Evolutionary conservation across 1,284 basidiomycete species (phyloP).

Genomic region (Irpex rosettiformis): DNA sequence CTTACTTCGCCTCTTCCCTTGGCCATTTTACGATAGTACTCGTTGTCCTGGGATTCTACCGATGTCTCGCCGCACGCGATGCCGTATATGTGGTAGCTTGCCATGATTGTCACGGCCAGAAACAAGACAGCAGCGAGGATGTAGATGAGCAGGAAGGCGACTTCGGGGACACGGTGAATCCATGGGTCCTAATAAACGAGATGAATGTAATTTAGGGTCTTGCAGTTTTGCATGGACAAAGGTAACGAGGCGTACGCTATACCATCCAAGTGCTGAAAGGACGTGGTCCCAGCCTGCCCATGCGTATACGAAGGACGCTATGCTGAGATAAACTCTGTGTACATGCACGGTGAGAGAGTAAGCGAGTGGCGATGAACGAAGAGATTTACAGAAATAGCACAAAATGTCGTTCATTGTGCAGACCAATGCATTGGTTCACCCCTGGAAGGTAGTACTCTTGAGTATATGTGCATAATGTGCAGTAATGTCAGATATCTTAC

Average conservation of each 20-base stretch:
- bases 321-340: conserved; percentile 72
- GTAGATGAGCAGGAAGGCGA: conserved; percentile 73
- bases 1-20: conserved; percentile 67
- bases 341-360: neutral
- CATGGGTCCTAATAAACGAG: conserved; percentile 41
- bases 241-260: conserved; percentile 19
- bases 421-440: conserved; percentile 96
- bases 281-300: conserved; percentile 57
- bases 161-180: conserved; percentile 62
- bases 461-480: conserved; percentile 12
- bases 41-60: conserved; percentile 89
- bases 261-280: conserved; percentile 53
- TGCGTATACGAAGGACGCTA: conserved; percentile 57
- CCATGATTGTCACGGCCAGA: conserved; percentile 80
- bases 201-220: conserved; percentile 4
- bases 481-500: conserved; percentile 30
- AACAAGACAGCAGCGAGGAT: conserved; percentile 76
- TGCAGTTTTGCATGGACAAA: conserved; percentile 2
- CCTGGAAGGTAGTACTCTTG: conserved; percentile 43
- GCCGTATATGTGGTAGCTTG: conserved; percentile 77
- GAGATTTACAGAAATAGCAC: conserved; percentile 83
- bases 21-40: conserved; percentile 72
- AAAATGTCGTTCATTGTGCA: conserved; percentile 96
- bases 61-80: conserved; percentile 82
- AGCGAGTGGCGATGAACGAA: neutral